Conservation (phyloP, 179 eudicot species). For the Sideroxylon spinosum region DNA sequence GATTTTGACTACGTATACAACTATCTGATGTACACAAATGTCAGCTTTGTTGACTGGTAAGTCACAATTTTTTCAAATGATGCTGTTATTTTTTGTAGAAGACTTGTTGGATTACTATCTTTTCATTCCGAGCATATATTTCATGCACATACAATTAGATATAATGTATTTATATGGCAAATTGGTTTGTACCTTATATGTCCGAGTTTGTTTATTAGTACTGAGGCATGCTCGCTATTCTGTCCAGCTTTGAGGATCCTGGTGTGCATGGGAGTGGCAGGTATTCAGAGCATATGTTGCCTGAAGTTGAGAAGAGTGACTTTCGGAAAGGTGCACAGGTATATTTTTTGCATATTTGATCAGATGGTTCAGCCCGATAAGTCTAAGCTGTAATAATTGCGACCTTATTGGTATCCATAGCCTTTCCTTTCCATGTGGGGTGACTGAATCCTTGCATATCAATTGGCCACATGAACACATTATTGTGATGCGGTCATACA, state of each 20-base stretch:
- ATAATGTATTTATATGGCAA: neutral
- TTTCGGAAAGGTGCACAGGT: slow-evolving; percentile 98
- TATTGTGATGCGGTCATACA: neutral
- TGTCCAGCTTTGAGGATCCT: slow-evolving; percentile 84
- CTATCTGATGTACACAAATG: slow-evolving; percentile 76
- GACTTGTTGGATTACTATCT: slow-evolving; percentile 3
- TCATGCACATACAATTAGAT: neutral
- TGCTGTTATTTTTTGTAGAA: neutral
- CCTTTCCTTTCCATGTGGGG: neutral
- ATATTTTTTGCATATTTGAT: slow-evolving; percentile 11
- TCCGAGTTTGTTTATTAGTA: slow-evolving; percentile 2
- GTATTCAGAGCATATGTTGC: slow-evolving; percentile 79
- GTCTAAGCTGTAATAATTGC: neutral
- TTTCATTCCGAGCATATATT: neutral
- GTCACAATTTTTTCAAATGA: slow-evolving; percentile 15
- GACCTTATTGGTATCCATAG: neutral
- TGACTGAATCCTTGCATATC: neutral
- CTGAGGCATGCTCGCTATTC: slow-evolving; percentile 8
- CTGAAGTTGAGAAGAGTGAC: slow-evolving; percentile 72
- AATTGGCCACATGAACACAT: neutral
- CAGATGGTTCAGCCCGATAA: neutral
- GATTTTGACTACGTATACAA: slow-evolving; percentile 74
- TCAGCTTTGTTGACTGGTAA: slow-evolving; percentile 86
- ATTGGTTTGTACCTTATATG: slow-evolving; percentile 3
- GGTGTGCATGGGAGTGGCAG: slow-evolving; percentile 97